Evolutionary conservation across 1,284 basidiomycete species (phyloP), one percentile per base, ranked within the genome.

Genomic region (Sporisorium graminicola): DNA sequence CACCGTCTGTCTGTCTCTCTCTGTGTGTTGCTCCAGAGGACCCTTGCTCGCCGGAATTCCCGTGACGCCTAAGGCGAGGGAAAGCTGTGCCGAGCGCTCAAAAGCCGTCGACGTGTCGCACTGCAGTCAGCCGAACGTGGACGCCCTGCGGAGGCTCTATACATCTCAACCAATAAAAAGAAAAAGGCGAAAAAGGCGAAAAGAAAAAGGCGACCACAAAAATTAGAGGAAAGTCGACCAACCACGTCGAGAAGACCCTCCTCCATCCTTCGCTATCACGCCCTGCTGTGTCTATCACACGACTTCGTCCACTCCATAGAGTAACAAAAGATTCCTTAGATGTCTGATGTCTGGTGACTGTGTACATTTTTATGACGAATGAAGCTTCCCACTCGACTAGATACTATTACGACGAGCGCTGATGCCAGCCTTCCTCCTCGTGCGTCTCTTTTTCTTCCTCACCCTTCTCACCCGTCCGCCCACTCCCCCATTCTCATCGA

Each of bases 401-500:
- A 81, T 62, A 50, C 74, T 77, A 54, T 81, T 81, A 20, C 79
- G 43, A 14, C 79, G 35, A 2, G 77, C 79, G 40, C 77, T 73
- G 26, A 77, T 60, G 7, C 79, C 79, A n/a, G 64, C 68, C 47
- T 58, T 65, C 22, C 64, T 58, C 51, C 63, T 63, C 29, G 44
- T 35, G 26, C 55, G 26, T 40, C 63, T 56, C 52, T 44, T 56
- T 44, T 44, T 58, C 58, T 24, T 62, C 44, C 47, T 50, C 40
- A 50, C 60, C 27, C 55, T 47, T 13, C 44, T 55, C 20, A 51
- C 46, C 10, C 54, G 56, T 8, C 33, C 57, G 16, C 18, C 44
- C 4, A n/a, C 9, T 0, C 16, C 57, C 18, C 26, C 50, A 33
- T 35, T 51, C 14, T 58, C 63, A 42, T 65, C 70, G 24, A 37